Base-by-base conservation (phyloP, 352 stramenopile genomes). In the Phytophthora europaea region DNA sequence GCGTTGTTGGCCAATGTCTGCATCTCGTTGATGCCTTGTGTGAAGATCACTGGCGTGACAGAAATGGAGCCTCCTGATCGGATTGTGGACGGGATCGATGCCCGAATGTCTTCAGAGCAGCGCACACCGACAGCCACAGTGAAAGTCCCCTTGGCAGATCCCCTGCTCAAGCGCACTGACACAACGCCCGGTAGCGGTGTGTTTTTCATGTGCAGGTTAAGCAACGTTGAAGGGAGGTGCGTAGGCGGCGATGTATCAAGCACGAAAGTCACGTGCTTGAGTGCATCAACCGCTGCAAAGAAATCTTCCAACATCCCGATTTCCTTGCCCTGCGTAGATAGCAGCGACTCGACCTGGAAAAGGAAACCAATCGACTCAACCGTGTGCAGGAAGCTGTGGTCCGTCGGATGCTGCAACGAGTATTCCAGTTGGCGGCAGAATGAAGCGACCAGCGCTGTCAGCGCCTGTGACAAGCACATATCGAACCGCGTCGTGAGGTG, bases 311-410 rank as follows among this genome's bases (percentile, higher is more conserved):
- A 81, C 97, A 99, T 99, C n/a, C 91, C 93, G 38, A 98, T 83
- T 72, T 99, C 97, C 71, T 99, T 98, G 47, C 96, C 96, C 18
- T 98, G 93, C 20, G 97, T 98, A 59, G 89, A 98, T 20, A 99
- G 71, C 53, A 99, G 66, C 20, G 94, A 97, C 75, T 99, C 96
- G 33, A 99, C 82, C 61, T 96, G 88, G 67, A 93, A 94, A 12
- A 96, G 66, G 66, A 95, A 96, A 4, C 88, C 88, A 34, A 94
- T 85, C 13, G 81, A 83, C 47, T 90, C 80, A 56, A 94, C 81
- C 6, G 91, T 67, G 12, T 85, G 58, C 47, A 96, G 65, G 64
- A 93, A 93, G 18, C 78, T 78, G 3, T 68, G 70, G 57, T 95
- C 76, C 0, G 60, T 79, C 4, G 89, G 79, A 38, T 93, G 76